A percentile compares a stretch with the other conserved stretches of the same genome.
phyloP scores from a whole-genome alignment of 2,329 filamentous ascomycete species.

The Apiospora phragmitis region DNA sequence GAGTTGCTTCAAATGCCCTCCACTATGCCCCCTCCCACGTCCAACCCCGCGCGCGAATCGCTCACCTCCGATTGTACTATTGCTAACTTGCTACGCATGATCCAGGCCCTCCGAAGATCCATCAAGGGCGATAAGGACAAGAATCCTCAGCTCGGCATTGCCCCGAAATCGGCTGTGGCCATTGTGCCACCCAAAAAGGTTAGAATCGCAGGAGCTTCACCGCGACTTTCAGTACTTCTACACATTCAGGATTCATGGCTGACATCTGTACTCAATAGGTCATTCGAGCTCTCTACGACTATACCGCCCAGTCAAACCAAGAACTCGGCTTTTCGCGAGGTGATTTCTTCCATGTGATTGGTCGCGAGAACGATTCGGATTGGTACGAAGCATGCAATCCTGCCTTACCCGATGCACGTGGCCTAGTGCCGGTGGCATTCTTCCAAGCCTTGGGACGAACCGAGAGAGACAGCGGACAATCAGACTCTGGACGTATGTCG shows the following conservation, averaged over 20 bases:
- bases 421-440: slow-evolving; percentile 89
- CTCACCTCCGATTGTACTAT: slow-evolving; percentile 22
- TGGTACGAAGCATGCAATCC: slow-evolving; percentile 99
- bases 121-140: slow-evolving; percentile 87
- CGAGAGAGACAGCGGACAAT: slow-evolving; percentile 82
- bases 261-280: slow-evolving; percentile 58
- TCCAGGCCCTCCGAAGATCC: slow-evolving; percentile 79
- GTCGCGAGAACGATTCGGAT: slow-evolving; percentile 87
- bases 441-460: slow-evolving; percentile 93
- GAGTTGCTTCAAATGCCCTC: slow-evolving; percentile 16
- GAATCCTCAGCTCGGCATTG: slow-evolving; percentile 72
- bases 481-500: slow-evolving; percentile 53
- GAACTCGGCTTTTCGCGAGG: slow-evolving; percentile 91
- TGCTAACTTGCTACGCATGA: slow-evolving; percentile 41
- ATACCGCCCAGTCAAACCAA: slow-evolving; percentile 73
- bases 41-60: slow-evolving; percentile 21
- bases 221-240: too few species aligned
- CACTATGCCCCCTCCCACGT: slow-evolving; percentile 27
- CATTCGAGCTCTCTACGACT: slow-evolving; percentile 95
- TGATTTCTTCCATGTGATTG: slow-evolving; percentile 98
- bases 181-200: slow-evolving; percentile 95
- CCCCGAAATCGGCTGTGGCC: slow-evolving; percentile 81
- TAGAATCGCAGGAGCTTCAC: neutral
- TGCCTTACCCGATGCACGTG: slow-evolving; percentile 79
- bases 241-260: slow-evolving; percentile 13